These are phyloP conservation scores for Apiospora aurea DNA, from an alignment of 2,329 filamentous ascomycete species.

Conservation along the genomic window DNA sequence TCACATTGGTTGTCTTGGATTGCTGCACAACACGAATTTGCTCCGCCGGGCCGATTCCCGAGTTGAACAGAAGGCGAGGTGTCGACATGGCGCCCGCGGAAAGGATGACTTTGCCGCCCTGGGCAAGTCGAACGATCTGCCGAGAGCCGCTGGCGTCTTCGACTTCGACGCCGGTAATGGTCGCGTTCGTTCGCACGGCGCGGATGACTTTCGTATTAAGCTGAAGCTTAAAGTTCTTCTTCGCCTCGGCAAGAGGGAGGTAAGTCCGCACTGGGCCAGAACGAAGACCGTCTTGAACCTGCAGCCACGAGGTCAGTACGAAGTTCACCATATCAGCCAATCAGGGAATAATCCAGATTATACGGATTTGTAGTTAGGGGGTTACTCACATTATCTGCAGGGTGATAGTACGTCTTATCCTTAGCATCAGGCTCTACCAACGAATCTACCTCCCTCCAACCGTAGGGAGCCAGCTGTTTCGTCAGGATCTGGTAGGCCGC, in stretches of 20 bases:
- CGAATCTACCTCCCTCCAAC: constrained; percentile 69
- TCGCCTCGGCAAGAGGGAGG: constrained; percentile 64
- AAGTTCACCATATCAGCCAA: too few species aligned
- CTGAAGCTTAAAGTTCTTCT: constrained; percentile 72
- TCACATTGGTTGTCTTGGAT: constrained; percentile 51
- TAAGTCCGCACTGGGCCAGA: constrained; percentile 76
- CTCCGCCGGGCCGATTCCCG: constrained; percentile 71
- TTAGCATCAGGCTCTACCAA: constrained; percentile 67
- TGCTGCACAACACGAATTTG: constrained; percentile 59
- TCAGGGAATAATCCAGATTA: too few species aligned
- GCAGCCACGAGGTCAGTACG: constrained; percentile 36
- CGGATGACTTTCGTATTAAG: constrained; percentile 71
- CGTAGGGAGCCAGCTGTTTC: constrained; percentile 62
- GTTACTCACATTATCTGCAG: constrained; percentile 55
- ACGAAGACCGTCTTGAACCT: constrained; percentile 70
- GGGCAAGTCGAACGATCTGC: constrained; percentile 67
- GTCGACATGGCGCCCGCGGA: constrained; percentile 74
- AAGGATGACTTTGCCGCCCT: constrained; percentile 71
- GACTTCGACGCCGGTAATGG: constrained; percentile 72
- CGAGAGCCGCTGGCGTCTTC: constrained; percentile 61
- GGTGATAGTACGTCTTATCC: constrained; percentile 68
- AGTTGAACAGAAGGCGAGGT: constrained; percentile 73
- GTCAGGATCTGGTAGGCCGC: constrained; percentile 68
- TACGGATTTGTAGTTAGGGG: too few species aligned
- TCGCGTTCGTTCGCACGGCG: constrained; percentile 66